Evolutionary conservation across 352 stramenopile genomes (phyloP).

Genomic region (Pythium sp.): DNA sequence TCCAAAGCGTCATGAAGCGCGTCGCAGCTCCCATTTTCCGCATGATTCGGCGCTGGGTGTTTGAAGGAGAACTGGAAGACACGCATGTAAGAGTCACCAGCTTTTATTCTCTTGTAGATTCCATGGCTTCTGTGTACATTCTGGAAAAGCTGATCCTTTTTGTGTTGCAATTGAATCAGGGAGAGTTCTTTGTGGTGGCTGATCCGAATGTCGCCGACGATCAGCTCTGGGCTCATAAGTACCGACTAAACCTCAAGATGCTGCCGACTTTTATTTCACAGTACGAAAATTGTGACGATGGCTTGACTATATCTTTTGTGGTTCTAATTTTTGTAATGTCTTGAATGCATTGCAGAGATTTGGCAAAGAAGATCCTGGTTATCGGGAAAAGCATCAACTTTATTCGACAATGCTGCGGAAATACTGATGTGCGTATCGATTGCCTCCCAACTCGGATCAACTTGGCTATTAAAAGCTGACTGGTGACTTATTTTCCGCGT

Average conservation of each 20-base stretch:
- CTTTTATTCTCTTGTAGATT: neutral
- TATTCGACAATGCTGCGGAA: slow-evolving; percentile 93
- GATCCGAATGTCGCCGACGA: slow-evolving; percentile 74
- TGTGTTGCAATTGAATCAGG: slow-evolving; percentile 27
- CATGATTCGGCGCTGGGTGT: slow-evolving; percentile 88
- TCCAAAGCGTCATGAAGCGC: slow-evolving; percentile 78
- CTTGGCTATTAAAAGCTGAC: neutral
- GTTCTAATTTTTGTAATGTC: neutral
- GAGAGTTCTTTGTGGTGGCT: slow-evolving; percentile 86
- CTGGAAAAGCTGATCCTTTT: neutral
- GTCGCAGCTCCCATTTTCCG: slow-evolving; percentile 78
- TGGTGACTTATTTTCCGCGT: neutral
- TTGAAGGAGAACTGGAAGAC: slow-evolving; percentile 86
- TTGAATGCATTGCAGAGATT: slow-evolving; percentile 38
- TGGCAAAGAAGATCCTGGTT: slow-evolving; percentile 93
- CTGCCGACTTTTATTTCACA: slow-evolving; percentile 84
- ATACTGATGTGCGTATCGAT: slow-evolving; percentile 69
- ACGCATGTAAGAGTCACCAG: slow-evolving; percentile 51
- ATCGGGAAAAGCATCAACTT: slow-evolving; percentile 99
- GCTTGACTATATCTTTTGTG: neutral
- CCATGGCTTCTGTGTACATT: neutral
- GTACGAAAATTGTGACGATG: slow-evolving; percentile 28
- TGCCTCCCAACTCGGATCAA: neutral
- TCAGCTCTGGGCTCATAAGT: slow-evolving; percentile 85
- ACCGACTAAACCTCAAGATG: slow-evolving; percentile 83